Percentiles rank a stretch among this genome's conserved stretches.
Conservation (phyloP, 208 protist species). For the Leishmania aethiopica region DNA sequence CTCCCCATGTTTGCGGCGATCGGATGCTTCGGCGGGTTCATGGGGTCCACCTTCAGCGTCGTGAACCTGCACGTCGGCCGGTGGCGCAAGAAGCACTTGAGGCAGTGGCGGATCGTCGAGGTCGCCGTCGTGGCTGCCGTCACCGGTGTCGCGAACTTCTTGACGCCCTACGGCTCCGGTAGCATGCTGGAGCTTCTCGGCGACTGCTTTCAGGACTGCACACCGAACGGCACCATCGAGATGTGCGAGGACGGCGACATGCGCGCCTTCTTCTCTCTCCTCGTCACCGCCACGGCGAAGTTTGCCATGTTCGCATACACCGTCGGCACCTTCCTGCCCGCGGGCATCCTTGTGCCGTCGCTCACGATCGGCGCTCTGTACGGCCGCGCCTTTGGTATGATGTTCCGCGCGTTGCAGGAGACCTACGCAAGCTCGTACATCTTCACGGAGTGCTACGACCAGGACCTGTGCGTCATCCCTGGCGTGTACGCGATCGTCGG, state of each 20-base stretch:
- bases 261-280: conserved; percentile 52
- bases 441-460: conserved; percentile 64
- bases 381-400: conserved; percentile 73
- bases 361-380: conserved; percentile 90
- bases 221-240: conserved; percentile 39
- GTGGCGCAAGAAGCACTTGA: conserved; percentile 56
- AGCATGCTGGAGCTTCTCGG: conserved; percentile 68
- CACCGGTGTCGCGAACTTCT: conserved; percentile 68
- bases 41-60: conserved; percentile 68
- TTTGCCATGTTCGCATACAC: conserved; percentile 64
- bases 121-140: conserved; percentile 55
- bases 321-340: conserved; percentile 74
- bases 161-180: conserved; percentile 62
- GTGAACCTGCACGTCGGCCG: conserved; percentile 59
- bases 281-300: conserved; percentile 60
- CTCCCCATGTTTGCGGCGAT: conserved; percentile 68
- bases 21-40: conserved; percentile 70
- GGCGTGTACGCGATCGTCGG: conserved; percentile 95
- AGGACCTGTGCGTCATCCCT: conserved; percentile 80
- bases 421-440: conserved; percentile 53
- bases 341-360: conserved; percentile 93
- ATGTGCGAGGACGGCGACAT: conserved; percentile 59
- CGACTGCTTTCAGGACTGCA: conserved; percentile 84
- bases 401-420: conserved; percentile 65
- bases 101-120: conserved; percentile 75